Percentiles rank a stretch among this genome's conserved stretches.
These are phyloP conservation scores for Agaricus bisporus DNA, from an alignment of 768 basidiomycete species.

Conservation along the genomic window DNA sequence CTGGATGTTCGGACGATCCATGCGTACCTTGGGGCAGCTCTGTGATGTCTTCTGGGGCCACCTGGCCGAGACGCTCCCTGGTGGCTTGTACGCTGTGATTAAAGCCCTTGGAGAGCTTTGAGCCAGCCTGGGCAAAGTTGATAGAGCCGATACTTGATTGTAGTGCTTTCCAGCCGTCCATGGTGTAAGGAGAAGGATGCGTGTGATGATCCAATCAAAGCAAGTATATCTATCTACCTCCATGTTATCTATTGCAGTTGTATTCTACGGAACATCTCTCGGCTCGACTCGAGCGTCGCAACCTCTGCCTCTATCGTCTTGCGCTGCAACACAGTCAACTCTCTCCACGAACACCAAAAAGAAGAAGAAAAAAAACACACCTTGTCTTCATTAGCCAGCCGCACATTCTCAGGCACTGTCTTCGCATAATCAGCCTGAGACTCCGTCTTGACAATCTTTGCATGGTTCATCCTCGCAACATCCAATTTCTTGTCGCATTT, in stretches of 20 bases:
- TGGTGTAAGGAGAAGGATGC: constrained; percentile 19
- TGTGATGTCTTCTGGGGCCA: constrained; percentile 89
- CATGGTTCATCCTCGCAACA: constrained; percentile 58
- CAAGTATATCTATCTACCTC: too few relatives aligned
- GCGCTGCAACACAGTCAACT: constrained; percentile 1
- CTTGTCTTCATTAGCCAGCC: constrained; percentile 74
- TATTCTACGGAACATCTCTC: constrained; percentile 10
- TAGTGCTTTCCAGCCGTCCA: constrained; percentile 67
- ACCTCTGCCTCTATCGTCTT: constrained; percentile 11
- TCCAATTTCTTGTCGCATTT: constrained; percentile 90
- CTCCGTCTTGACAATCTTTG: constrained; percentile 72
- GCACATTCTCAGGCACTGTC: constrained; percentile 76
- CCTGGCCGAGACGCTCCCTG: constrained; percentile 81
- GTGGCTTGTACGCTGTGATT: constrained; percentile 82
- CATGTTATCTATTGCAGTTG: constrained; percentile 12
- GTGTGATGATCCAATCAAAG: neutral
- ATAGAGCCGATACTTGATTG: constrained; percentile 55
- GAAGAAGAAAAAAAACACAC: constrained; percentile 33
- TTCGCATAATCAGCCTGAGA: constrained; percentile 71
- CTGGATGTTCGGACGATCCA: neutral
- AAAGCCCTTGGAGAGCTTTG: constrained; percentile 74
- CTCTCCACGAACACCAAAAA: neutral
- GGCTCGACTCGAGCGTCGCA: constrained; percentile 11
- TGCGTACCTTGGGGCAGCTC: constrained; percentile 81
- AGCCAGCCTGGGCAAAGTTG: constrained; percentile 72